Base-by-base conservation (phyloP, 148 eudicot species). In the Vaccinium macrocarpon region DNA sequence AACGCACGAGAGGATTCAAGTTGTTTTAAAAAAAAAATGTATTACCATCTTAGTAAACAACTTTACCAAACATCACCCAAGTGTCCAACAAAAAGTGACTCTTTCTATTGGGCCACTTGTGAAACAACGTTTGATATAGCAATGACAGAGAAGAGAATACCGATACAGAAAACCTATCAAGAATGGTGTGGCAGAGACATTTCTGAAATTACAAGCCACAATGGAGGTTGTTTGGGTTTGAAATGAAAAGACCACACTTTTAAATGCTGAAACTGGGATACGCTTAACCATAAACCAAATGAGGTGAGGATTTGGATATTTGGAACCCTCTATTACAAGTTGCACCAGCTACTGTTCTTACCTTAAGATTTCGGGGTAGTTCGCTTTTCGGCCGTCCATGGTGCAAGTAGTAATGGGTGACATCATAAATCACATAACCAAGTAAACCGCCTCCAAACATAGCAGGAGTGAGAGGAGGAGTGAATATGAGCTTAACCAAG, bases 321-420 rank as follows among this genome's bases (percentile, higher is more conserved):
- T 35, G 48, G 48, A 25, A 71, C 49, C 76, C 21, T 32, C 19
- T 29, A 32, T 3, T 4, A 9, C 27, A 5, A 5, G 32, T 10
- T 25, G n/a, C 72, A 80, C 27, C 50, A 55, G 56, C 21, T 25
- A 68, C 23, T 81, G 38, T 32, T 29, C 77, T 88, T 88, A 94
- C 99, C 99, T 97, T 97, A 35, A 95, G 93, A 82, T 88, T 80
- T 84, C 88, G 88, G 73, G 95, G 91, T 12, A 92, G 81, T 48
- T 85, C 90, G 59, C 85, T 87, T 16, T 88, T 80, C 74, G 99
- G 99, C 82, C 95, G 97, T 51, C 97, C 99, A 85, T 97, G 99
- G 84, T 97, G 99, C 87, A 97, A 83, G 85, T 93, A 97, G 86
- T 97, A 97, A 90, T 97, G 99, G 72, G 99, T 97, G 66, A 93